Conservation (phyloP, 176 grass and related monocot species). For the Thalia dealbata region DNA sequence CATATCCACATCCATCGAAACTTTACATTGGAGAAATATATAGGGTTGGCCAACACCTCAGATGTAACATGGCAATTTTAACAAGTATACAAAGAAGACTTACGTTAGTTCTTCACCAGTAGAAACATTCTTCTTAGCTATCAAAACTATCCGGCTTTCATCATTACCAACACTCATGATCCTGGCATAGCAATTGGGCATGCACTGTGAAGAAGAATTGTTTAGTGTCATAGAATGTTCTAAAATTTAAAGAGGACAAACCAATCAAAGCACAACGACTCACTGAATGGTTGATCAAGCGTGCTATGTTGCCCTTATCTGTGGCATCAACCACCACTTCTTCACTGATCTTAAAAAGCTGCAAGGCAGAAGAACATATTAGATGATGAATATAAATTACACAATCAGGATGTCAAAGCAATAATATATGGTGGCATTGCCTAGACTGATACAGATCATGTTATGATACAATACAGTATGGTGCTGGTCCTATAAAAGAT, state of each 20-base stretch:
- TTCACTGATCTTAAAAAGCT: slow-evolving; percentile 99
- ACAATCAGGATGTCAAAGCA: neutral
- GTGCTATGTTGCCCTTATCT: slow-evolving; percentile 87
- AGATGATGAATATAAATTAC: too few species aligned
- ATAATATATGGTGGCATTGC: neutral
- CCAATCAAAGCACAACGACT: slow-evolving; percentile 15
- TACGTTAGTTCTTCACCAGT: slow-evolving; percentile 93
- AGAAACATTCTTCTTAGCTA: slow-evolving; percentile 82
- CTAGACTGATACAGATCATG: neutral
- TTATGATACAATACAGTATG: too few species aligned
- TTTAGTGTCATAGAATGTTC: neutral
- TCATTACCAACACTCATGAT: slow-evolving; percentile 98
- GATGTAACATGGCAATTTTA: neutral
- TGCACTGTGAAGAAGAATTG: slow-evolving; percentile 50
- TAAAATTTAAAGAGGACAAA: neutral
- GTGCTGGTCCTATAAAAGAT: too few species aligned
- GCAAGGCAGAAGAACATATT: neutral
- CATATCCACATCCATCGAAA: too few species aligned
- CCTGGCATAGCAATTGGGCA: slow-evolving; percentile 94
- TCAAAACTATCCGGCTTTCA: slow-evolving; percentile 88
- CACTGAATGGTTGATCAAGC: slow-evolving; percentile 97
- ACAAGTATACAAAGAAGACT: slow-evolving; percentile 3
- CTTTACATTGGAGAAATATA: too few species aligned
- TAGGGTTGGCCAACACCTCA: too few species aligned
- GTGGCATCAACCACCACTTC: slow-evolving; percentile 99